phyloP scores from a whole-genome alignment of 2,329 filamentous ascomycete species.

The Pleoardoris graminearum region DNA sequence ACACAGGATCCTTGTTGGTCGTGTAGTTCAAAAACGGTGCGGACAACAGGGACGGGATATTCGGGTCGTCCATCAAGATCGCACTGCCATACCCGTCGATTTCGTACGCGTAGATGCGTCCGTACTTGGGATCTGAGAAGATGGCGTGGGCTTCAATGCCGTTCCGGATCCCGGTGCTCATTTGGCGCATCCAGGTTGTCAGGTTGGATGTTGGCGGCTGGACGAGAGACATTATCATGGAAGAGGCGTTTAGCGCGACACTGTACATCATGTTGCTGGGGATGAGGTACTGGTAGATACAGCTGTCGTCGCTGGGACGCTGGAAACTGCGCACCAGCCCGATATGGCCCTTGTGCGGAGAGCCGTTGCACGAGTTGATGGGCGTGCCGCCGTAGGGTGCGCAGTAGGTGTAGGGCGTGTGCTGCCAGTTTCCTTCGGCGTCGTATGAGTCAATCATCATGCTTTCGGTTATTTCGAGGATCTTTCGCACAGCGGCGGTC shows the following conservation, averaged over 20 bases:
- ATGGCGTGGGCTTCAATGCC: conserved; percentile 52
- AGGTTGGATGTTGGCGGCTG: conserved; percentile 50
- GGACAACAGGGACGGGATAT: conserved; percentile 68
- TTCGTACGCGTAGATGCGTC: conserved; percentile 53
- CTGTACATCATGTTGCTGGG: conserved; percentile 72
- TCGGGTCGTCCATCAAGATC: conserved; percentile 73
- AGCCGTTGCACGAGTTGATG: conserved; percentile 58
- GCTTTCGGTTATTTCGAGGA: conserved; percentile 49
- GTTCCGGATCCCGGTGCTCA: conserved; percentile 52
- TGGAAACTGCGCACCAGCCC: conserved; percentile 55
- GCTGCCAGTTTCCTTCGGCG: conserved; percentile 48
- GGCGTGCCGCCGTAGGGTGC: conserved; percentile 50
- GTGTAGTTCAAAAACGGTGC: conserved; percentile 65
- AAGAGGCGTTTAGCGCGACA: conserved; percentile 59
- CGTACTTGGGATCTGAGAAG: conserved; percentile 37
- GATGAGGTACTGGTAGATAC: conserved; percentile 55
- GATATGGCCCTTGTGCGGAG: conserved; percentile 52
- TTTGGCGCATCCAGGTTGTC: conserved; percentile 58
- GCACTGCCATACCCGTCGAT: conserved; percentile 51
- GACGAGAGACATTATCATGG: conserved; percentile 56
- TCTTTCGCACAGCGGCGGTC: conserved; percentile 48
- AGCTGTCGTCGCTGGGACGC: conserved; percentile 54
- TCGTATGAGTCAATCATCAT: conserved; percentile 54
- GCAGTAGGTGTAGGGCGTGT: conserved; percentile 53
- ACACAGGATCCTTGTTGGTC: conserved; percentile 43